Evolutionary conservation across 345 rosid genomes (phyloP).

Genomic region (Leavenworthia alabamica): DNA sequence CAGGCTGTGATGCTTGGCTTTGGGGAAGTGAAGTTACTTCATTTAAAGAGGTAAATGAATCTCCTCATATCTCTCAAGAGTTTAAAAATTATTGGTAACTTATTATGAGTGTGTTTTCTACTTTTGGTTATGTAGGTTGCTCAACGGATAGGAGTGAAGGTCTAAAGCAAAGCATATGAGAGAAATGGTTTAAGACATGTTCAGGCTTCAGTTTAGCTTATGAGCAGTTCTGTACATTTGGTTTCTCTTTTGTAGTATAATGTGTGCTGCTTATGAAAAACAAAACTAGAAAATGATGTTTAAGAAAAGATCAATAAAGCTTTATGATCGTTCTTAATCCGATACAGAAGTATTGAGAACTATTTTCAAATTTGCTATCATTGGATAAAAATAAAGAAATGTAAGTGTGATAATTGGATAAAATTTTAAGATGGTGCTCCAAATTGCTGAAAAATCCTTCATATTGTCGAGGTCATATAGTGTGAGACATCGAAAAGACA

Average conservation of each 20-base stretch:
- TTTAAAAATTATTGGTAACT: background rate
- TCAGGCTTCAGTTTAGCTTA: slow-evolving; percentile 17
- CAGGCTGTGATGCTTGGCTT: slow-evolving; percentile 98
- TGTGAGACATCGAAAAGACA: too few relatives aligned
- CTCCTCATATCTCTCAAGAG: background rate
- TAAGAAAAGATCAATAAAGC: slow-evolving; percentile 17
- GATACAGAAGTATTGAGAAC: background rate
- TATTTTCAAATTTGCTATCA: background rate
- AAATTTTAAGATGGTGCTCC: background rate
- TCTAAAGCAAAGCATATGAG: slow-evolving; percentile 28
- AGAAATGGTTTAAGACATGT: slow-evolving; percentile 8
- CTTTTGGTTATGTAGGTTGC: slow-evolving; percentile 50
- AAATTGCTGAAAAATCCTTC: background rate
- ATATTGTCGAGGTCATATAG: background rate
- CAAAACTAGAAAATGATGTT: background rate
- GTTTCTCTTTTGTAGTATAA: background rate
- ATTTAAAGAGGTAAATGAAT: slow-evolving; percentile 61
- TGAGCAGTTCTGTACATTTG: slow-evolving; percentile 21
- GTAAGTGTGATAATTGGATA: background rate
- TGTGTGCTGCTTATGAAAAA: slow-evolving; percentile 1
- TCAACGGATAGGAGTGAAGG: slow-evolving; percentile 63
- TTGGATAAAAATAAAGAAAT: background rate
- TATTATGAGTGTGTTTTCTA: background rate
- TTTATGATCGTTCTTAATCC: background rate
- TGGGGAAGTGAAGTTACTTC: slow-evolving; percentile 96